Evolutionary conservation across 2,329 filamentous ascomycete genomes (phyloP).

Genomic region (Teratosphaeria destructans): DNA sequence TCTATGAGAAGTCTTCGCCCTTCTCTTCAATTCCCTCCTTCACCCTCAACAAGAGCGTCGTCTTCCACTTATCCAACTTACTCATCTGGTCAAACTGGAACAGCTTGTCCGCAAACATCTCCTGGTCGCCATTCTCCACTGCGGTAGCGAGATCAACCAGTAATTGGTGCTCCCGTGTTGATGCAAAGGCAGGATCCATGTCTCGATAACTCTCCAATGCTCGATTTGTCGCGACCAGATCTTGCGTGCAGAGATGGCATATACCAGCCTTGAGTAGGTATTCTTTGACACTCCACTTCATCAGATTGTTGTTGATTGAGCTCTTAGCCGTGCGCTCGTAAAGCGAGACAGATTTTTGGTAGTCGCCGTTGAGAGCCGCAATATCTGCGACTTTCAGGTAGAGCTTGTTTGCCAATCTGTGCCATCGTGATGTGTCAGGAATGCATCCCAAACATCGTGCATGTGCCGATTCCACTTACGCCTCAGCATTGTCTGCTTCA

Average conservation of each 20-base stretch:
- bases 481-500: slow-evolving; percentile 72
- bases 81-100: slow-evolving; percentile 87
- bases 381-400: slow-evolving; percentile 88
- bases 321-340: slow-evolving; percentile 72
- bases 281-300: slow-evolving; percentile 90
- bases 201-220: slow-evolving; percentile 76
- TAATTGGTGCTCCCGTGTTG: slow-evolving; percentile 71
- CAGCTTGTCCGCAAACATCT: slow-evolving; percentile 73
- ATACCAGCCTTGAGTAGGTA: slow-evolving; percentile 92
- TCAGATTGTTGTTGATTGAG: slow-evolving; percentile 78
- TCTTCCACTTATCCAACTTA: slow-evolving; percentile 97
- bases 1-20: slow-evolving; percentile 57
- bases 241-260: slow-evolving; percentile 68
- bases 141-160: slow-evolving; percentile 66
- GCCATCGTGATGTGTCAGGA: slow-evolving; percentile 42
- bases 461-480: slow-evolving; percentile 43
- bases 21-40: slow-evolving; percentile 72
- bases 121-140: slow-evolving; percentile 67
- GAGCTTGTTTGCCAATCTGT: slow-evolving; percentile 79
- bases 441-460: background rate
- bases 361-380: slow-evolving; percentile 70
- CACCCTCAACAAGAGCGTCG: slow-evolving; percentile 66
- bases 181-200: slow-evolving; percentile 64
- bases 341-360: slow-evolving; percentile 68
- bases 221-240: slow-evolving; percentile 67